Conservation (phyloP, 2,329 filamentous ascomycete species). For the Calycina herbarum region DNA sequence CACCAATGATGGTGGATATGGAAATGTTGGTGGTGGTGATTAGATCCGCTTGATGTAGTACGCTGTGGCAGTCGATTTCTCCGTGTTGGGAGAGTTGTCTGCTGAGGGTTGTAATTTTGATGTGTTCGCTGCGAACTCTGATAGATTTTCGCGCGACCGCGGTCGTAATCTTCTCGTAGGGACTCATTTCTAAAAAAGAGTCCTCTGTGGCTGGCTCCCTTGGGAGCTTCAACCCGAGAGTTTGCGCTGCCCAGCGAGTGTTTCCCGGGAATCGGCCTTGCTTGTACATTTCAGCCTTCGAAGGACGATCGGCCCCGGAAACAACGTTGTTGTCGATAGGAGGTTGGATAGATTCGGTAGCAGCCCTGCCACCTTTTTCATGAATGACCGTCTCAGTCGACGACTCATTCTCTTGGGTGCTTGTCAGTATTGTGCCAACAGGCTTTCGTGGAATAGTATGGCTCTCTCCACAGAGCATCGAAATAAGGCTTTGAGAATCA, state of each 20-base stretch:
- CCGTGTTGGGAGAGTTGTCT: too few relatives aligned
- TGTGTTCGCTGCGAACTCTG: slow-evolving; percentile 33
- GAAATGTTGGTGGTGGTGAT: too few relatives aligned
- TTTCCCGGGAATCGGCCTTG: neutral
- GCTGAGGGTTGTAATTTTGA: slow-evolving; percentile 19
- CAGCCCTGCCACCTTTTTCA: neutral
- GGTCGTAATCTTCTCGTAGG: slow-evolving; percentile 35
- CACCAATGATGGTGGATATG: too few relatives aligned
- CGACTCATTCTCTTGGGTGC: slow-evolving; percentile 30
- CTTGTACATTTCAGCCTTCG: neutral
- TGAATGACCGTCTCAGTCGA: slow-evolving; percentile 43
- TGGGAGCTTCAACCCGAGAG: neutral
- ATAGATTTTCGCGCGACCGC: slow-evolving; percentile 43
- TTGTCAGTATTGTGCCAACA: slow-evolving; percentile 19
- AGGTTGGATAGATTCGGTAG: neutral
- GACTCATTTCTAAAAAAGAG: slow-evolving; percentile 43
- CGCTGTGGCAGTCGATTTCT: too few relatives aligned
- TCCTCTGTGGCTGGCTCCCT: slow-evolving; percentile 3
- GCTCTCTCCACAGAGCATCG: slow-evolving; percentile 16
- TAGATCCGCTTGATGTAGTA: too few relatives aligned
- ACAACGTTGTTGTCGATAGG: neutral
- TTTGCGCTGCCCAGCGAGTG: slow-evolving; percentile 1
- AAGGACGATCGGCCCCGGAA: neutral
- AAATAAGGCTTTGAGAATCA: slow-evolving; percentile 16
- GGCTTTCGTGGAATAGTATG: slow-evolving; percentile 18